Evolutionary conservation across 306 rosid genomes (phyloP).

Genomic region (Castanea sativa): DNA sequence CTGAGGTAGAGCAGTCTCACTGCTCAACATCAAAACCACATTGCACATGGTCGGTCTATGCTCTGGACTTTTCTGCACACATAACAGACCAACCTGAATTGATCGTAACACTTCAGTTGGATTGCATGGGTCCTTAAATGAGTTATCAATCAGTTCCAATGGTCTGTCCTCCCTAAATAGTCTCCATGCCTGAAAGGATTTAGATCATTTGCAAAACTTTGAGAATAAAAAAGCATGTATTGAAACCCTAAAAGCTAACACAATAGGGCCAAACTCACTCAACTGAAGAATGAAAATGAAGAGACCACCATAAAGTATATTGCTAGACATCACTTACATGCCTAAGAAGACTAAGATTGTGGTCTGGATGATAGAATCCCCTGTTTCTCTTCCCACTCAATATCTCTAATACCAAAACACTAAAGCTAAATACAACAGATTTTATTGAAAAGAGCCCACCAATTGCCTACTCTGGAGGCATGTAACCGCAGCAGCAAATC

Average conservation of each 20-base stretch:
- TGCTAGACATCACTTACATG: constrained; percentile 25
- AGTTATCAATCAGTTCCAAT: too few relatives aligned
- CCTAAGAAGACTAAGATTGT: constrained; percentile 41
- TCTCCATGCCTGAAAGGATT: neutral
- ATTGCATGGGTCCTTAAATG: too few relatives aligned
- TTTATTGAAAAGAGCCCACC: neutral
- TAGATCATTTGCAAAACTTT: neutral
- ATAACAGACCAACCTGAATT: too few relatives aligned
- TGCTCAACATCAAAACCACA: neutral
- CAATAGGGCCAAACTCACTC: neutral
- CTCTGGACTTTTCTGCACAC: too few relatives aligned
- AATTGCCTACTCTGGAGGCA: neutral
- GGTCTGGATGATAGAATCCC: constrained; percentile 30
- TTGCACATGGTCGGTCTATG: neutral
- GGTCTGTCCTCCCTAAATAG: too few relatives aligned
- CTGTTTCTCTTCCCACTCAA: constrained; percentile 48
- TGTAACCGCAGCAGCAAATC: neutral
- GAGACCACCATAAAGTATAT: neutral
- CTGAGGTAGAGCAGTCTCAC: constrained; percentile 17
- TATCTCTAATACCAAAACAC: constrained; percentile 43
- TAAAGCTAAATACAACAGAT: constrained; percentile 7
- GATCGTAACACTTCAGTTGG: too few relatives aligned
- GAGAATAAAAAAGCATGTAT: too few relatives aligned
- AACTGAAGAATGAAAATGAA: neutral
- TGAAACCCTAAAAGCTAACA: neutral